These are phyloP conservation scores for Russula virescens DNA, from an alignment of 768 basidiomycete species.

Conservation along the genomic window DNA sequence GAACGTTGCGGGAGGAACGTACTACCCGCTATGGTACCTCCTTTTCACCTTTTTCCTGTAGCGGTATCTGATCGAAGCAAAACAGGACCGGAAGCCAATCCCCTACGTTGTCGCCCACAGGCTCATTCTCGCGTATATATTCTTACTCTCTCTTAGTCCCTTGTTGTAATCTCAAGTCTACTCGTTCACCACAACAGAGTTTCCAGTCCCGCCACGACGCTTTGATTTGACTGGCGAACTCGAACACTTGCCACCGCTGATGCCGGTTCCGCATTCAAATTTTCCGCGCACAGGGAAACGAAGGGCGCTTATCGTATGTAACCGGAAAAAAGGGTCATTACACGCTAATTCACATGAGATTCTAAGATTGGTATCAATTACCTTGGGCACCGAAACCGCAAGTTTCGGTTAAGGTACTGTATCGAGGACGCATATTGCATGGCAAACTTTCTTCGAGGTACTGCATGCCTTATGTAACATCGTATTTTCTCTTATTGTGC, in stretches of 20 bases:
- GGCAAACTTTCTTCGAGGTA: constrained; percentile 2
- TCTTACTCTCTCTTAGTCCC: background rate
- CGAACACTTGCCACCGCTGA: background rate
- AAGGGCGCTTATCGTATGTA: background rate
- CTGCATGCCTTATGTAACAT: too few species aligned
- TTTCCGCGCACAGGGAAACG: background rate
- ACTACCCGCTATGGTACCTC: background rate
- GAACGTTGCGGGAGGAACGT: too few species aligned
- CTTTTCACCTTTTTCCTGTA: background rate
- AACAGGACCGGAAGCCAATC: background rate
- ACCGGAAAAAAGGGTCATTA: too few species aligned
- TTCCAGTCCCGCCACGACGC: background rate
- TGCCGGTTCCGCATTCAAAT: background rate
- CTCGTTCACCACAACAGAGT: background rate
- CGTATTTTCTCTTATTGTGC: background rate
- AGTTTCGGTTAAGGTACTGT: background rate
- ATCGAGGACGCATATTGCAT: background rate
- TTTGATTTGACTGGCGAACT: background rate
- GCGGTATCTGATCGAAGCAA: background rate
- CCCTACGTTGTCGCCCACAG: background rate
- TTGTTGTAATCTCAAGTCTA: background rate
- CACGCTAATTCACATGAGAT: background rate
- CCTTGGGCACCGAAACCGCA: background rate
- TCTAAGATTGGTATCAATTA: constrained; percentile 10
- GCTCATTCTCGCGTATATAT: background rate